phyloP scores from a whole-genome alignment of 2,329 filamentous ascomycete genomes.

The Pseudogymnoascus sp. region DNA sequence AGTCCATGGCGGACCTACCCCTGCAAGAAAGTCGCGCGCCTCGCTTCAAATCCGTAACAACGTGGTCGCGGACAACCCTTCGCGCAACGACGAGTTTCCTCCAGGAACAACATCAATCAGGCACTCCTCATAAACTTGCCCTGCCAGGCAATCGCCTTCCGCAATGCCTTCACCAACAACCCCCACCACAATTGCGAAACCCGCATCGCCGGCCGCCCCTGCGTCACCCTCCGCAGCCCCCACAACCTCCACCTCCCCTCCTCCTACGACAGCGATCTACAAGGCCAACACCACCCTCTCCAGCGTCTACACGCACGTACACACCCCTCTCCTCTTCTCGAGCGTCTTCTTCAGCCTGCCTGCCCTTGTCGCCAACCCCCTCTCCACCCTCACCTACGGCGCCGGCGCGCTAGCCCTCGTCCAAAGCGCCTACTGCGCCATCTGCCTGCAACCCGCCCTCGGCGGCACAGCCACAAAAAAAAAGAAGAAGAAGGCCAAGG shows the following conservation, averaged over 20 bases:
- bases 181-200: not conserved
- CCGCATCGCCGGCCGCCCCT: not conserved
- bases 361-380: slow-evolving; percentile 62
- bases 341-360: slow-evolving; percentile 58
- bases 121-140: not conserved
- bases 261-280: slow-evolving; percentile 6
- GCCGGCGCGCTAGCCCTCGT: slow-evolving; percentile 56
- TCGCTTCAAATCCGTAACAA: slow-evolving; percentile 5
- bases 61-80: not conserved
- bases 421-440: slow-evolving; percentile 56
- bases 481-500: slow-evolving; percentile 38
- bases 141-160: not conserved
- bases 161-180: not conserved
- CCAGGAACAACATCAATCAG: not conserved
- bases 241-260: not conserved
- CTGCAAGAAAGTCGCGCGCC: slow-evolving; percentile 4
- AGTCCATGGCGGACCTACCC: not conserved
- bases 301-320: slow-evolving; percentile 54
- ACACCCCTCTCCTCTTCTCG: slow-evolving; percentile 60
- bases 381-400: slow-evolving; percentile 52
- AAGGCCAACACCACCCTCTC: slow-evolving; percentile 28
- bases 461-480: slow-evolving; percentile 41
- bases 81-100: not conserved
- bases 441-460: slow-evolving; percentile 55
- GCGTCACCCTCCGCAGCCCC: not conserved